These are phyloP conservation scores for Cucumis cinereus DNA, from an alignment of 306 rosid species.

Conservation along the genomic window DNA sequence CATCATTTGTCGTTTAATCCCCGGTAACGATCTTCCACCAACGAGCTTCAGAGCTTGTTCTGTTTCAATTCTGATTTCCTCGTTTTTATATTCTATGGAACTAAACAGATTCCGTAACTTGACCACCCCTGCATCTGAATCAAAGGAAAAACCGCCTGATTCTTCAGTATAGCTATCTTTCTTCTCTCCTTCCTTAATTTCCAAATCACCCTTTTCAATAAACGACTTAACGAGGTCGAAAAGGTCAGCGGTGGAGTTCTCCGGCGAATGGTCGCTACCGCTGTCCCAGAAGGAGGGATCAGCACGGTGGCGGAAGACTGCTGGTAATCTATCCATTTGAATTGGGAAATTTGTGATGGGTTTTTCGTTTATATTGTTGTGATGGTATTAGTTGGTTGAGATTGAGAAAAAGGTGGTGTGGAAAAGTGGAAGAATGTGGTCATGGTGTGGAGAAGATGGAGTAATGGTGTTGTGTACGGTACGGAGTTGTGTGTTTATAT, in stretches of 20 bases:
- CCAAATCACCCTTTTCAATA: constrained; percentile 29
- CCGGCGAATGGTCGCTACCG: constrained; percentile 77
- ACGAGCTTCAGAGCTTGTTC: constrained; percentile 24
- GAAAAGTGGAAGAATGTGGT: background rate
- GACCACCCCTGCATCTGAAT: constrained; percentile 22
- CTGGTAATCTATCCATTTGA: constrained; percentile 54
- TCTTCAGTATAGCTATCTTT: constrained; percentile 11
- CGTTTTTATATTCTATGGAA: constrained; percentile 5
- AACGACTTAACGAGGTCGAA: constrained; percentile 70
- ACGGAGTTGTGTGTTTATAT: background rate
- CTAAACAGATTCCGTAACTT: constrained; percentile 22
- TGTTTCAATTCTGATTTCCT: constrained; percentile 19
- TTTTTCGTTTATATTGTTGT: background rate
- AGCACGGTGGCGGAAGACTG: constrained; percentile 45
- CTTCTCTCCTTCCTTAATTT: background rate
- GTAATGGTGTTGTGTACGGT: background rate
- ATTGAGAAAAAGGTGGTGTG: constrained; percentile 6
- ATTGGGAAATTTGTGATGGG: constrained; percentile 11
- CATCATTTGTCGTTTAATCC: constrained; percentile 56
- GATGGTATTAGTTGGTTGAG: background rate
- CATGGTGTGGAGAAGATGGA: background rate
- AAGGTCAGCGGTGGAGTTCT: constrained; percentile 32
- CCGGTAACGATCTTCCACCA: constrained; percentile 17
- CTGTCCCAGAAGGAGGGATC: constrained; percentile 46
- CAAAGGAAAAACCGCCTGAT: constrained; percentile 13